A percentile compares a stretch with the other conserved stretches of the same genome.
Evolutionary conservation across 129 eudicot genomes (phyloP).

Genomic region (Chrysanthemum seticuspe): DNA sequence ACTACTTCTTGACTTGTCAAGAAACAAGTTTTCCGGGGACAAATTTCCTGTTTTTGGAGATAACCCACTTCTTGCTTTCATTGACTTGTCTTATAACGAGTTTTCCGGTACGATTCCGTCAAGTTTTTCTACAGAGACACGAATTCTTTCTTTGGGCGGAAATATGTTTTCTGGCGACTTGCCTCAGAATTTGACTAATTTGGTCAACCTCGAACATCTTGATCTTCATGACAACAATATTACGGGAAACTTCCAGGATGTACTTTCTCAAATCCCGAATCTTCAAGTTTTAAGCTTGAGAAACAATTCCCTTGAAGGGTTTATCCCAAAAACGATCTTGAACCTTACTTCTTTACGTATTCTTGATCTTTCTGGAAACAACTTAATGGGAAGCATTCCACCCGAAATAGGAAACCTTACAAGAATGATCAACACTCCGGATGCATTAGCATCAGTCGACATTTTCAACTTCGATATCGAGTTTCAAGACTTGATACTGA

Average conservation of each 20-base stretch:
- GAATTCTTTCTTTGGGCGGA: conserved; percentile 47
- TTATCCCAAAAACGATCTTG: conserved; percentile 34
- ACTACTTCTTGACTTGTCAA: conserved; percentile 53
- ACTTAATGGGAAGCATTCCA: conserved; percentile 40
- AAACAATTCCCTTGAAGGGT: conserved; percentile 50
- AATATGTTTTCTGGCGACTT: conserved; percentile 51
- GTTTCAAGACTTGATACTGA: conserved; percentile 43
- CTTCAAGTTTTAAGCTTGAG: conserved; percentile 51
- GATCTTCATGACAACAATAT: conserved; percentile 62
- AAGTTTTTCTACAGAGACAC: conserved; percentile 37
- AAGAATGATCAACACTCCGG: conserved; percentile 47
- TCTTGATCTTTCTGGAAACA: conserved; percentile 58
- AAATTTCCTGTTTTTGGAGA: conserved; percentile 45
- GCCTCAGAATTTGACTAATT: conserved; percentile 45
- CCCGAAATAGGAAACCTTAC: conserved; percentile 32
- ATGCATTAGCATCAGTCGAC: conserved; percentile 14
- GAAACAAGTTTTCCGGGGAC: conserved; percentile 49
- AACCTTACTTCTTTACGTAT: conserved; percentile 47
- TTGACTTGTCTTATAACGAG: conserved; percentile 53
- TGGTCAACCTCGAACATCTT: conserved; percentile 49
- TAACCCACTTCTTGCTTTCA: conserved; percentile 46
- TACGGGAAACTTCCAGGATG: conserved; percentile 35
- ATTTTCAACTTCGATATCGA: conserved; percentile 38
- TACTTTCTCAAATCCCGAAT: conserved; percentile 30
- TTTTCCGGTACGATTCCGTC: conserved; percentile 49